A percentile compares a stretch with the other conserved stretches of the same genome.
Conservation (phyloP, 805 yeast species). For the Lipomyces spencermartinsiae region DNA sequence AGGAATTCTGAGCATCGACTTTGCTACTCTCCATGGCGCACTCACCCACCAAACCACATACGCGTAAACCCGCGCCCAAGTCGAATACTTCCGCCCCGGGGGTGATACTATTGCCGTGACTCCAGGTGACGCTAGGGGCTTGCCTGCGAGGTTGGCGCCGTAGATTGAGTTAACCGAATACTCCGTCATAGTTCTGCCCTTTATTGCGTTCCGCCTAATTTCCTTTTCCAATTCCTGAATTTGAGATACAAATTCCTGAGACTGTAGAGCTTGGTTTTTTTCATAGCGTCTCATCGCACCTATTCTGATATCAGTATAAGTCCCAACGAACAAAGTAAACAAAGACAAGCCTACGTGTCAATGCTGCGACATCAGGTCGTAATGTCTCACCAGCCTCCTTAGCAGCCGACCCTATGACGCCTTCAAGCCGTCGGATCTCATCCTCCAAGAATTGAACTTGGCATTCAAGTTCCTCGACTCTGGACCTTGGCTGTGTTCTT, state of each 20-base stretch:
- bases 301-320: neutral
- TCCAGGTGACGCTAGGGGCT: neutral
- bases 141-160: neutral
- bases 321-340: neutral
- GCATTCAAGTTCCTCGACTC: slow-evolving; percentile 5
- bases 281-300: slow-evolving; percentile 26
- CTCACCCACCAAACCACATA: slow-evolving; percentile 5
- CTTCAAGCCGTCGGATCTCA: slow-evolving; percentile 4
- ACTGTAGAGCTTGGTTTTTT: slow-evolving; percentile 11
- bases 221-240: slow-evolving; percentile 14
- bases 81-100: slow-evolving; percentile 4
- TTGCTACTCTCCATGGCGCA: slow-evolving; percentile 7
- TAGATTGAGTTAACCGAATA: neutral
- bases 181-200: slow-evolving; percentile 2
- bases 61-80: neutral
- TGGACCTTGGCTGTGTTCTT: neutral
- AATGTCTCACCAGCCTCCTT: neutral
- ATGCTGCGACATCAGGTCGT: slow-evolving; percentile 11
- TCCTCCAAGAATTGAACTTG: neutral
- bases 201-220: slow-evolving; percentile 9
- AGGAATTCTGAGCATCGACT: slow-evolving; percentile 12
- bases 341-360: slow-evolving; percentile 4
- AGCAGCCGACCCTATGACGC: slow-evolving; percentile 4
- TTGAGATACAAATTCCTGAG: slow-evolving; percentile 12
- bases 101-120: neutral